Evolutionary conservation across 2,329 filamentous ascomycete species (phyloP).

Genomic region (Chalaropsis ovoidea): DNA sequence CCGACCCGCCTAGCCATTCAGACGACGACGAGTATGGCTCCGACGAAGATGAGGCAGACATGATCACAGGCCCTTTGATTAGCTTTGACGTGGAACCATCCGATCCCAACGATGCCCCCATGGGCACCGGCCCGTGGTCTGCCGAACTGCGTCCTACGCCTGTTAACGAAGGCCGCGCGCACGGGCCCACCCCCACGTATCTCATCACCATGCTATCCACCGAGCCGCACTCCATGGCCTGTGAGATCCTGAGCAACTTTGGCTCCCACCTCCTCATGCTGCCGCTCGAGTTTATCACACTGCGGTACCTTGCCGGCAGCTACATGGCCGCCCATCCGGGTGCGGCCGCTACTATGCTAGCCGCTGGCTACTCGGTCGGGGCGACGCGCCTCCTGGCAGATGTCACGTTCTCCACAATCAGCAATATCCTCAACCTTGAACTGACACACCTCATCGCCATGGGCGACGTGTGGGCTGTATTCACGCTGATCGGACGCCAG

Average conservation of each 20-base stretch:
- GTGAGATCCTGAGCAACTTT: conserved; percentile 40
- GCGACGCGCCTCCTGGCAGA: conserved; percentile 27
- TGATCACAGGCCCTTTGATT: conserved; percentile 47
- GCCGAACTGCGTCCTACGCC: conserved; percentile 47
- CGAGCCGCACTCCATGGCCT: conserved; percentile 42
- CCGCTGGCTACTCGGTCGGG: not conserved
- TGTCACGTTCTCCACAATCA: conserved; percentile 11
- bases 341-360: conserved; percentile 30
- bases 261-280: conserved; percentile 37
- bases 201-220: conserved; percentile 41
- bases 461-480: conserved; percentile 21
- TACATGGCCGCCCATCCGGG: conserved; percentile 31
- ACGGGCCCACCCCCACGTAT: conserved; percentile 32
- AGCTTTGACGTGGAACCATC: conserved; percentile 52
- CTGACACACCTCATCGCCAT: conserved; percentile 25
- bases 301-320: conserved; percentile 39
- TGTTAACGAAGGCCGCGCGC: conserved; percentile 31
- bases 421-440: conserved; percentile 35
- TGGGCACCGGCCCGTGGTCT: conserved; percentile 43
- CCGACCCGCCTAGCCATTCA: not conserved
- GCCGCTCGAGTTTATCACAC: conserved; percentile 40
- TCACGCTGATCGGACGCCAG: conserved; percentile 19
- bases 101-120: conserved; percentile 42
- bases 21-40: conserved; percentile 45
- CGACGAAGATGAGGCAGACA: conserved; percentile 48